A percentile compares a stretch with the other conserved stretches of the same genome.
These are phyloP conservation scores for Saccharomycopsis phalli DNA, from an alignment of 1,139 yeast species.

Conservation along the genomic window DNA sequence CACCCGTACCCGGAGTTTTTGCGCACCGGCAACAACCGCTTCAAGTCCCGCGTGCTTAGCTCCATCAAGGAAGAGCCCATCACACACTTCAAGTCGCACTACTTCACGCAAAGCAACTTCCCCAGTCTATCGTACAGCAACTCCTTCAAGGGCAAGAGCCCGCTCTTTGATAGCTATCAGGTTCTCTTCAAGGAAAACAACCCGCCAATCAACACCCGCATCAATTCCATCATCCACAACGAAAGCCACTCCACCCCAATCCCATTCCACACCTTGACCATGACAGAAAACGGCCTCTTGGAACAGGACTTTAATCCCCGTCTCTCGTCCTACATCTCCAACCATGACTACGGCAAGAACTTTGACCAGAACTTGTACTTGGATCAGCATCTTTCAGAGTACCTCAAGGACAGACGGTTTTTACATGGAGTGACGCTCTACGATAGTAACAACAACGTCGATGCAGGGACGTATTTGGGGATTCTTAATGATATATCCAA, in stretches of 20 bases:
- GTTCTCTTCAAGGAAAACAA: slow-evolving; percentile 10
- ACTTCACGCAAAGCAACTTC: slow-evolving; percentile 10
- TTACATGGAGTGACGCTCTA: slow-evolving; percentile 3
- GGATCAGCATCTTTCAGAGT: slow-evolving; percentile 1
- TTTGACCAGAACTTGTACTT: slow-evolving; percentile 4
- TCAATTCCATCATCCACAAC: slow-evolving; percentile 9
- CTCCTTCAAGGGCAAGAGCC: background rate
- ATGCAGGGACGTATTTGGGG: background rate
- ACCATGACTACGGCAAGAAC: slow-evolving; percentile 6
- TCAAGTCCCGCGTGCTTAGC: slow-evolving; percentile 7
- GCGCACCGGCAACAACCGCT: slow-evolving; percentile 10
- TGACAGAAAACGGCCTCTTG: slow-evolving; percentile 8
- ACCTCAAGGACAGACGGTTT: slow-evolving; percentile 2
- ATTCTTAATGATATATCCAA: background rate
- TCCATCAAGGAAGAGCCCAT: slow-evolving; percentile 10
- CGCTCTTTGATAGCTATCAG: slow-evolving; percentile 10
- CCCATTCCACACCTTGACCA: background rate
- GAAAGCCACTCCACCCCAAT: background rate
- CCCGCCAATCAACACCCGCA: slow-evolving; percentile 15
- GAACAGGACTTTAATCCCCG: slow-evolving; percentile 13
- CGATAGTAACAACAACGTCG: slow-evolving; percentile 1
- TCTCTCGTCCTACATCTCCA: background rate
- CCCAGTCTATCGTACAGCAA: slow-evolving; percentile 10
- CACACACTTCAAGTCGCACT: slow-evolving; percentile 4
- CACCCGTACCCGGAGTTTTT: slow-evolving; percentile 13